Conservation (phyloP, 2,329 filamentous ascomycete species). For the Bertia moriformis region DNA sequence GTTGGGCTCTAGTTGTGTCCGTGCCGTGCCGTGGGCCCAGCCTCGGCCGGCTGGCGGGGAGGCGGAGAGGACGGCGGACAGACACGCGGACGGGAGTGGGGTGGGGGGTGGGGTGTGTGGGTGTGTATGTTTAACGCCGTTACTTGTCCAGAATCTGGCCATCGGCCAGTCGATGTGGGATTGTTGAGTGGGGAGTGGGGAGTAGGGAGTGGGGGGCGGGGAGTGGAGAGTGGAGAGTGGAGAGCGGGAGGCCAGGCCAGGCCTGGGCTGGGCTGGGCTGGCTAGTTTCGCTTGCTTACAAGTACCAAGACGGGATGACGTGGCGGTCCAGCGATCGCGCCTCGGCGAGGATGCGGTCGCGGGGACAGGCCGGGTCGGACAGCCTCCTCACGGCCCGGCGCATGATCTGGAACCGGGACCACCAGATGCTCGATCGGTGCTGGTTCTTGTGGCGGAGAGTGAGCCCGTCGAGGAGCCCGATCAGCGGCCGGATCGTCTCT, state of each 20-base stretch:
- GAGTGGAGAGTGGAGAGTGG: too few relatives aligned
- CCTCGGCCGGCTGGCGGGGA: slow-evolving; percentile 7
- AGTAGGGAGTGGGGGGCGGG: too few relatives aligned
- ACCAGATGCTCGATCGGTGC: background rate
- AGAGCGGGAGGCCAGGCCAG: too few relatives aligned
- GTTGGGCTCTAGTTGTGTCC: background rate
- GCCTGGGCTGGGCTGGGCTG: too few relatives aligned
- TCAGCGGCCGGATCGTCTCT: background rate
- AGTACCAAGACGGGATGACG: background rate
- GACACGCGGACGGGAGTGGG: background rate
- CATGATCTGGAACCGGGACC: slow-evolving; percentile 1
- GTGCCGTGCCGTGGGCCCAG: slow-evolving; percentile 10
- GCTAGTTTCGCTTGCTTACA: too few relatives aligned
- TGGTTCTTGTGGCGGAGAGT: background rate
- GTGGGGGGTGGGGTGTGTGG: too few relatives aligned
- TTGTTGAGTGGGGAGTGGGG: too few relatives aligned
- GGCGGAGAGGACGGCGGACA: background rate
- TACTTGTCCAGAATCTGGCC: too few relatives aligned
- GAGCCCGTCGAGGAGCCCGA: background rate
- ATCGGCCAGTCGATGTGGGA: too few relatives aligned
- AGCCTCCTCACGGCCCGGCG: background rate
- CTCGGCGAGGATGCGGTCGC: too few relatives aligned
- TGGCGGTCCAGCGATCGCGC: background rate
- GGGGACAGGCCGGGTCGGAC: too few relatives aligned
- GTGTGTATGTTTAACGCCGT: too few relatives aligned